Percentiles rank a stretch among this genome's conserved stretches.
Conservation (phyloP, 1,284 basidiomycete genomes). For the Ceratobasidium sp. region DNA sequence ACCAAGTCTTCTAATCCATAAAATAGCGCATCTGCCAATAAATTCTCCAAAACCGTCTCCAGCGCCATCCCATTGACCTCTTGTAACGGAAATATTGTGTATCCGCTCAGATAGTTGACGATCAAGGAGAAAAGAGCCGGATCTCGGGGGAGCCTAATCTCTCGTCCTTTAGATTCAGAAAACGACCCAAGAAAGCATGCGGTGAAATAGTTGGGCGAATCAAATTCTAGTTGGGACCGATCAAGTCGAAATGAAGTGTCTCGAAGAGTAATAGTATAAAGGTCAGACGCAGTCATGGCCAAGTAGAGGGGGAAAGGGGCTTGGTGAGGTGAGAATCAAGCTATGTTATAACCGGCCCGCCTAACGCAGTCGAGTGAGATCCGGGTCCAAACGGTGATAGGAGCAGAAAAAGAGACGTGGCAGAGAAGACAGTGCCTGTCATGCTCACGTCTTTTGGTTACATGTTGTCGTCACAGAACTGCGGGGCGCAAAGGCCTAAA, state of each 20-base stretch:
- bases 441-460: not conserved
- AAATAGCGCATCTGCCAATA: slow-evolving; percentile 31
- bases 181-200: slow-evolving; percentile 38
- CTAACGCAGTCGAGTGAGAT: slow-evolving; percentile 31
- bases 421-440: not conserved
- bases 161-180: slow-evolving; percentile 13
- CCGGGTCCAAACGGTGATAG: not conserved
- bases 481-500: not conserved
- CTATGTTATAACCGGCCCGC: not conserved
- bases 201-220: slow-evolving; percentile 39
- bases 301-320: not conserved
- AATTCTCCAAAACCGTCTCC: slow-evolving; percentile 7
- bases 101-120: slow-evolving; percentile 38
- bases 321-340: not conserved
- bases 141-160: slow-evolving; percentile 10
- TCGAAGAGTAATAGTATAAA: slow-evolving; percentile 27
- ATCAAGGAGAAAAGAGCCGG: slow-evolving; percentile 16
- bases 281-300: slow-evolving; percentile 13
- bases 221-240: slow-evolving; percentile 32
- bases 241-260: slow-evolving; percentile 14
- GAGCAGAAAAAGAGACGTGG: not conserved
- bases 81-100: slow-evolving; percentile 15
- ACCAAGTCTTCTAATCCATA: slow-evolving; percentile 31
- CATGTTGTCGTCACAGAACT: not conserved
- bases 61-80: not conserved